phyloP scores from a whole-genome alignment of 768 basidiomycete species.

The Leccinellum albellum region DNA sequence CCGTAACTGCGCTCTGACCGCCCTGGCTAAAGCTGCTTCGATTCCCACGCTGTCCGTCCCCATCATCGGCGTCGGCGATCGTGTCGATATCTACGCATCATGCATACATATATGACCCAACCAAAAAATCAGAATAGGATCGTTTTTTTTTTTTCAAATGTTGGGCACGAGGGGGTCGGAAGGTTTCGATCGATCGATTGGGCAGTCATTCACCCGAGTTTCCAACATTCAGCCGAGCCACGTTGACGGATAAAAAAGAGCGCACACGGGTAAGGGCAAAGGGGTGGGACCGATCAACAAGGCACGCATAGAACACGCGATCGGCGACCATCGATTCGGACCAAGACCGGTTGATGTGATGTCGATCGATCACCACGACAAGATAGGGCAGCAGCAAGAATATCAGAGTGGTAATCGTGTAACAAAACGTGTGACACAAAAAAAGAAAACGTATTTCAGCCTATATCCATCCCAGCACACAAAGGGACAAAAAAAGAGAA shows the following conservation, averaged over 20 bases:
- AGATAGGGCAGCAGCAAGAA: constrained; percentile 26
- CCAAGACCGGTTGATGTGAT: background rate
- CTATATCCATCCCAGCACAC: constrained; percentile 50
- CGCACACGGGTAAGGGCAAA: background rate
- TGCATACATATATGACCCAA: background rate
- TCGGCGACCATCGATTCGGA: background rate
- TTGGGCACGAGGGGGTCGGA: background rate
- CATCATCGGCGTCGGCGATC: background rate
- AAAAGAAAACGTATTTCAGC: constrained; percentile 72
- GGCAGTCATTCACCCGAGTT: background rate
- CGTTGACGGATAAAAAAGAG: background rate
- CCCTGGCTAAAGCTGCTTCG: background rate
- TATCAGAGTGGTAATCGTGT: background rate
- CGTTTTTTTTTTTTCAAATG: background rate
- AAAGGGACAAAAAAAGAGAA: constrained; percentile 49
- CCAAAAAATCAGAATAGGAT: background rate
- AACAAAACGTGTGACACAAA: constrained; percentile 22
- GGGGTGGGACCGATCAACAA: background rate
- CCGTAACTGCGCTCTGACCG: background rate
- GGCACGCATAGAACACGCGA: background rate
- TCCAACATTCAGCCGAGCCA: background rate
- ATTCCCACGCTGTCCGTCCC: background rate
- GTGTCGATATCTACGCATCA: background rate
- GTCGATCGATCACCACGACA: constrained; percentile 4
- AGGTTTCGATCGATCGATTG: background rate